phyloP scores from a whole-genome alignment of 1,139 yeast genomes.

The Suhomyces chickasaworum region DNA sequence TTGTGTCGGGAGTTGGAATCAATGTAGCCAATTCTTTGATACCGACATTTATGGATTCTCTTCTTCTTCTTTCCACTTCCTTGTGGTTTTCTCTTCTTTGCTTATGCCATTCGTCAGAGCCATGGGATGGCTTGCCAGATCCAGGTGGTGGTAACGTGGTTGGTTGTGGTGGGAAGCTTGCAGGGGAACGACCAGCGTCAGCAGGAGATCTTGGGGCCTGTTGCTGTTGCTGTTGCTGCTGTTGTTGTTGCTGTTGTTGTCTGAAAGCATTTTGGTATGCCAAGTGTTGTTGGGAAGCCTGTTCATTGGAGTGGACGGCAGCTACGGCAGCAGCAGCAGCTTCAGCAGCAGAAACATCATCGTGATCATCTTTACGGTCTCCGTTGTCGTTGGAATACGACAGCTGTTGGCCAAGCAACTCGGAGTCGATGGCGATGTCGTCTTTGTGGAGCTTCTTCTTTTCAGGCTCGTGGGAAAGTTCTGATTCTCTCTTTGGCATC shows the following conservation, averaged over 20 bases:
- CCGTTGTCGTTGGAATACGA: slow-evolving; percentile 29
- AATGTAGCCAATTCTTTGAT: slow-evolving; percentile 79
- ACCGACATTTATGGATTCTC: slow-evolving; percentile 89
- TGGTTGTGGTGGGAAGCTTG: slow-evolving; percentile 28
- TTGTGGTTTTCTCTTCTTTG: slow-evolving; percentile 89
- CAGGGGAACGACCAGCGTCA: slow-evolving; percentile 13
- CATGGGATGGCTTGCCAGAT: slow-evolving; percentile 53
- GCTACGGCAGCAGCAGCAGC: slow-evolving; percentile 41
- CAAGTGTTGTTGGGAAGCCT: slow-evolving; percentile 29
- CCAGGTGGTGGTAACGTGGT: slow-evolving; percentile 44
- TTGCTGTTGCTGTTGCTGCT: slow-evolving; percentile 20
- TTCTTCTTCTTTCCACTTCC: slow-evolving; percentile 95
- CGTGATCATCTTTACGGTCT: slow-evolving; percentile 18
- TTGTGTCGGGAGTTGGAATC: slow-evolving; percentile 86
- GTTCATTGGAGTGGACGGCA: slow-evolving; percentile 23
- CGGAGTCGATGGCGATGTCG: slow-evolving; percentile 50
- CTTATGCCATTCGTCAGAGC: slow-evolving; percentile 85
- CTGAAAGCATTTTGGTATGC: slow-evolving; percentile 36
- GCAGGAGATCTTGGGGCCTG: slow-evolving; percentile 14
- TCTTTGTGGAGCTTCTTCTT: slow-evolving; percentile 36
- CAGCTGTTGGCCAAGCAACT: slow-evolving; percentile 48
- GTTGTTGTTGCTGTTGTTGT: slow-evolving; percentile 25
- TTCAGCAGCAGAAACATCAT: slow-evolving; percentile 32
- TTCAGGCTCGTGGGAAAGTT: slow-evolving; percentile 21
- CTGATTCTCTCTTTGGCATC: slow-evolving; percentile 36